Percentiles rank a stretch among this genome's conserved stretches.
Conservation (phyloP, 305 asterid species). For the Fraxinus xanthoxyloides region DNA sequence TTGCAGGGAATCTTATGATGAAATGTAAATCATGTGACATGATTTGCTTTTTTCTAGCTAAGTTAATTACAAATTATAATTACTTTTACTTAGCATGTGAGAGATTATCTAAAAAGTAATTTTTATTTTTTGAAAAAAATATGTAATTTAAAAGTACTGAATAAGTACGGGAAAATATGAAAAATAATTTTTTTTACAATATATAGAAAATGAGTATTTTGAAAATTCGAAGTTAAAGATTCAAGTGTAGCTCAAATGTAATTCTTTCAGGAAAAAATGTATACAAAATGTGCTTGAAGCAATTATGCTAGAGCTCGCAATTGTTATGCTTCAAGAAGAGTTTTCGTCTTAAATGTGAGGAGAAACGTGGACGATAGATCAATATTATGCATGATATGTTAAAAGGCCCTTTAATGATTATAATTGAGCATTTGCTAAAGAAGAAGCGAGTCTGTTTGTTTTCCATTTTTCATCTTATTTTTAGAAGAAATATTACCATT, state of each 20-base stretch:
- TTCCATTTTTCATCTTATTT: neutral
- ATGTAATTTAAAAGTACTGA: too few species aligned
- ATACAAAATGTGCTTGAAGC: neutral
- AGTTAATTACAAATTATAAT: neutral
- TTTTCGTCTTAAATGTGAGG: neutral
- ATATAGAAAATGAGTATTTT: too few species aligned
- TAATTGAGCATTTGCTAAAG: neutral
- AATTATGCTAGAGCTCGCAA: neutral
- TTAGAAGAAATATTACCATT: too few species aligned
- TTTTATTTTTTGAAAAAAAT: too few species aligned
- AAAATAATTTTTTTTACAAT: too few species aligned
- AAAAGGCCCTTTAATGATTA: neutral
- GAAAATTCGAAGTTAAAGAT: neutral
- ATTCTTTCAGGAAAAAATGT: neutral
- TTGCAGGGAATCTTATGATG: slow-evolving; percentile 32
- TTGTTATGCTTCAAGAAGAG: neutral
- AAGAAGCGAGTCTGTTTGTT: neutral
- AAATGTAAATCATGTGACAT: neutral
- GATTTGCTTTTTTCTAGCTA: neutral
- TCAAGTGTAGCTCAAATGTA: neutral
- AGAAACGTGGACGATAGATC: neutral
- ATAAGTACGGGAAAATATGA: too few species aligned
- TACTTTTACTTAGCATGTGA: too few species aligned
- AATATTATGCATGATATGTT: neutral
- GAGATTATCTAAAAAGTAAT: neutral